phyloP scores from a whole-genome alignment of 345 rosid species.

The Fremontodendron californicum region DNA sequence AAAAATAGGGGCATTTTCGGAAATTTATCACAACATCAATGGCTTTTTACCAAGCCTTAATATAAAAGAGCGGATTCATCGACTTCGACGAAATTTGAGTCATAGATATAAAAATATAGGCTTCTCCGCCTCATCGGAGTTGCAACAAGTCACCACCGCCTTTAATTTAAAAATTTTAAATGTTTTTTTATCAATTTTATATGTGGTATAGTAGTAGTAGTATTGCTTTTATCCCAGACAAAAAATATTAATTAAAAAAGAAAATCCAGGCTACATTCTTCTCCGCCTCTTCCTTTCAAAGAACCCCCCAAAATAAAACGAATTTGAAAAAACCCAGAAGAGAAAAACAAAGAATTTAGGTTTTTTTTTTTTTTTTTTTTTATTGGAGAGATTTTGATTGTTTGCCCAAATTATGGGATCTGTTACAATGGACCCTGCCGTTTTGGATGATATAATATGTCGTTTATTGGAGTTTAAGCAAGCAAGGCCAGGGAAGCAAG shows the following conservation, averaged over 20 bases:
- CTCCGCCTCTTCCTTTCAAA: neutral
- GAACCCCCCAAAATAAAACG: neutral
- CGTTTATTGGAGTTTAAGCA: slow-evolving; percentile 62
- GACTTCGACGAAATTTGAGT: neutral
- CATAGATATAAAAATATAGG: neutral
- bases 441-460: slow-evolving; percentile 63
- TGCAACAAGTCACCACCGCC: slow-evolving; percentile 19
- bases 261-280: neutral
- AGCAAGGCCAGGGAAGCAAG: slow-evolving; percentile 69
- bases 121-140: slow-evolving; percentile 32
- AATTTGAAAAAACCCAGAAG: neutral
- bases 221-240: neutral
- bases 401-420: slow-evolving; percentile 15
- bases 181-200: neutral
- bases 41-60: neutral
- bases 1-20: neutral
- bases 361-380: slow-evolving; percentile 8
- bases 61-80: too few relatives aligned
- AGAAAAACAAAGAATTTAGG: slow-evolving; percentile 19
- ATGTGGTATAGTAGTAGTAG: neutral
- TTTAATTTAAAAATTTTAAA: neutral
- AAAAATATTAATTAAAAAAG: neutral
- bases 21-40: neutral
- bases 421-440: slow-evolving; percentile 49
- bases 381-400: neutral